A percentile compares a stretch with the other conserved stretches of the same genome.
These are phyloP conservation scores for Irpex lacteus DNA, from an alignment of 1,284 basidiomycete genomes.

Conservation along the genomic window DNA sequence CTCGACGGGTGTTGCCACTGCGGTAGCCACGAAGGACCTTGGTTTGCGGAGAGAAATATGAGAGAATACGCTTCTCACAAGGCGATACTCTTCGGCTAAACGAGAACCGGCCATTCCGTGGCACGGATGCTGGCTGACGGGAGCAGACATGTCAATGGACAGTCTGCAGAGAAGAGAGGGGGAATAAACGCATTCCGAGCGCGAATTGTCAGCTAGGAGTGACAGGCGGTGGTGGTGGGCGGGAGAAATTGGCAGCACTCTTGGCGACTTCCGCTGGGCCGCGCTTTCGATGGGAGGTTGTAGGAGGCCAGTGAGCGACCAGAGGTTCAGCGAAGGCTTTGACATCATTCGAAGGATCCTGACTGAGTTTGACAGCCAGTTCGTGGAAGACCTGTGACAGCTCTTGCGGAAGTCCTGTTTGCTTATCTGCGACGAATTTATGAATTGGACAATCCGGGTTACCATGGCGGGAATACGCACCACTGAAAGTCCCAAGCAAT, in stretches of 20 bases:
- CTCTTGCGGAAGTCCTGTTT: constrained; percentile 1
- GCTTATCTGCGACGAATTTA: constrained; percentile 10
- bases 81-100: background rate
- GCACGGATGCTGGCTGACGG: background rate
- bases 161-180: background rate
- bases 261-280: constrained; percentile 15
- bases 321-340: constrained; percentile 27
- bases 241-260: constrained; percentile 27
- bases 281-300: constrained; percentile 2
- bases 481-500: constrained; percentile 53
- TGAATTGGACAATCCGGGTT: background rate
- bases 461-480: constrained; percentile 34
- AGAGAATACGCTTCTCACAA: background rate
- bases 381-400: constrained; percentile 16
- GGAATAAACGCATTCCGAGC: background rate
- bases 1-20: background rate
- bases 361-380: constrained; percentile 13
- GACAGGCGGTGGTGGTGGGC: constrained; percentile 24
- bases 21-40: background rate
- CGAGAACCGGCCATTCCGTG: background rate
- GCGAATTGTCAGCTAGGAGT: constrained; percentile 17
- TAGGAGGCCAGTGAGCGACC: constrained; percentile 5
- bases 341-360: constrained; percentile 17
- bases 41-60: background rate
- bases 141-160: background rate